Base-by-base conservation (phyloP, 164 flowering plant genomes). In the Annona cherimola region DNA sequence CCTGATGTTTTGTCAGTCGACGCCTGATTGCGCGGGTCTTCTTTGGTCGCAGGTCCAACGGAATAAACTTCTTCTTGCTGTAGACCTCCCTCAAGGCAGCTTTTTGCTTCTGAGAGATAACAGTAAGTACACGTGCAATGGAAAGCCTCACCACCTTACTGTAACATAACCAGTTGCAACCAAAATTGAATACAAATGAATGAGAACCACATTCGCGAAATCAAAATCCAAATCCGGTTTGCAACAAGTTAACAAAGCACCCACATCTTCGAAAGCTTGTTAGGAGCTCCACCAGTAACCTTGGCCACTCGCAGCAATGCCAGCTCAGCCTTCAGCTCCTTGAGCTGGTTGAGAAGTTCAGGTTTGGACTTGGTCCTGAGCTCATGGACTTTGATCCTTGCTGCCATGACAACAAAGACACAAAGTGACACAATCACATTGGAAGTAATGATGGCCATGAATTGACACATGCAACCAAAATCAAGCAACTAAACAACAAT, bases 111-210 rank as follows among this genome's bases (percentile, higher is more conserved):
- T 91, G 93, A 3, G 90, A 86, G n/a, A 88, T 88, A 44, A 91
- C 93, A 3, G 94, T 91, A 78, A 89, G 78, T 18, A 89, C 91
- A 69, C 86, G 90, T 0, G 93, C 94, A 73, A 89, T 87, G 12
- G 91, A 87, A 69, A 82, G 45, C 85, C 97, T 89, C 70, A 91
- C 97, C 70, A 89, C 90, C 85, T 91, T 91, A n/a, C 94, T 91
- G 85, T 79, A 79, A 20, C 43, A 45, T 2, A 60, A 70, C 4
- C 40, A 45, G 20, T 62, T 8, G 26, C 8, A 41, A 11, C 42
- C 35, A 69, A n/a, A 61, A 44, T 46, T 3, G 35, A 59, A 9
- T 16, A 60, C 35, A 42, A 59, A 46, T 4, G 39, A 18, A 19
- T 62, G 11, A 35, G 40, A 62, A 62, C 1, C 8, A 20, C 11